Conservation (phyloP, 2,329 filamentous ascomycete species). For the Colletotrichum sojae region DNA sequence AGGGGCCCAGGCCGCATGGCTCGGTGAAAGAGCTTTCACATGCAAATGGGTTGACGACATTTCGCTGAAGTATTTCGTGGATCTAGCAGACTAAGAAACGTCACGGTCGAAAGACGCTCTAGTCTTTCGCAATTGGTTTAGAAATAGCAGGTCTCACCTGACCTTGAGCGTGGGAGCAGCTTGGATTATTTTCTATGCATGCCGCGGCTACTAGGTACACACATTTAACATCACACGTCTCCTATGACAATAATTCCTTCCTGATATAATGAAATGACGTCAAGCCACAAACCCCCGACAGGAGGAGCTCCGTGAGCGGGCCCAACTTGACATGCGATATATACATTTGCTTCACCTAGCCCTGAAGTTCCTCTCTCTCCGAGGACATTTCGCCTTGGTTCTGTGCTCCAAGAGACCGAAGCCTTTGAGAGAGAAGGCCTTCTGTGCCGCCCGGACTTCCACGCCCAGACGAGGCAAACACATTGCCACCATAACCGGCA, state of each 20-base stretch:
- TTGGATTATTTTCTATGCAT: not conserved
- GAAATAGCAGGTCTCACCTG: no score
- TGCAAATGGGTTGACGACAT: no score
- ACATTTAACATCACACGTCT: not conserved
- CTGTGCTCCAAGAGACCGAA: slow-evolving; percentile 73
- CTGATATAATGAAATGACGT: not conserved
- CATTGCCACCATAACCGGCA: slow-evolving; percentile 72
- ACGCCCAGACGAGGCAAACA: slow-evolving; percentile 57
- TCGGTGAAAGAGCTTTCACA: no score
- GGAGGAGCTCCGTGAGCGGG: not conserved
- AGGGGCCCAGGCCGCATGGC: no score
- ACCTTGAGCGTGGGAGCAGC: no score
- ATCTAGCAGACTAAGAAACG: no score
- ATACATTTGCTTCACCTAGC: slow-evolving; percentile 10
- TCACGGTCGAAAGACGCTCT: no score
- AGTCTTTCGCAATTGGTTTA: no score
- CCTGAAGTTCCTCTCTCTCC: not conserved
- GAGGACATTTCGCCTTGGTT: slow-evolving; percentile 23
- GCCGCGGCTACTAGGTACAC: not conserved
- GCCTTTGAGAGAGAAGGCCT: slow-evolving; percentile 77
- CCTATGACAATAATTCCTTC: not conserved
- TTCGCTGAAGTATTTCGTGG: no score
- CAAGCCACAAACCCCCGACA: no score
- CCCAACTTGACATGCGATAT: slow-evolving; percentile 4
- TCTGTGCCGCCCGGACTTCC: slow-evolving; percentile 66